A percentile compares a stretch with the other conserved stretches of the same genome.
These are phyloP conservation scores for Nicotiana undulata DNA, from an alignment of 257 asterid genomes.

Conservation along the genomic window DNA sequence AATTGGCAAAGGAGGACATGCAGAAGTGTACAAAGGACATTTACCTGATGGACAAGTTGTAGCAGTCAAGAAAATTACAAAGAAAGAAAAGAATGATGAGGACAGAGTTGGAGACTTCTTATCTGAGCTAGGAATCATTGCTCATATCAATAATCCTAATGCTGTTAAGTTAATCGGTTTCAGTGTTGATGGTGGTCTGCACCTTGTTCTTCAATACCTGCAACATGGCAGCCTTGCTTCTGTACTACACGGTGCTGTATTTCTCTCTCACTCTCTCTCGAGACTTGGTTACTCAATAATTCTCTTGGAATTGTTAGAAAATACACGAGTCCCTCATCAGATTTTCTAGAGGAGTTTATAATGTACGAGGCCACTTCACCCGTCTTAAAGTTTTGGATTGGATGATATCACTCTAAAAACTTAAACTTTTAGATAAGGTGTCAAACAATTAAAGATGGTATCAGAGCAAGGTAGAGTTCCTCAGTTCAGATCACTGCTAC, in stretches of 20 bases:
- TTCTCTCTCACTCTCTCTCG: background rate
- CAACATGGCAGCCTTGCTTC: conserved; percentile 81
- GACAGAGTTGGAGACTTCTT: conserved; percentile 79
- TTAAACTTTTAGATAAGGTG: no score
- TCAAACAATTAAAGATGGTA: no score
- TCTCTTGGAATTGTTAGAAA: no score
- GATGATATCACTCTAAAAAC: no score
- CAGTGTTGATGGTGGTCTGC: conserved; percentile 64
- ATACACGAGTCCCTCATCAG: no score
- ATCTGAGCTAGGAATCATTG: conserved; percentile 85
- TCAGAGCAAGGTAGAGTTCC: no score
- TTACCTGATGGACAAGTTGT: conserved; percentile 72
- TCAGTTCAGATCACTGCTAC: no score
- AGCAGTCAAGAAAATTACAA: conserved; percentile 77
- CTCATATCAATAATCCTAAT: conserved; percentile 81
- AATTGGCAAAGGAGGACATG: conserved; percentile 93
- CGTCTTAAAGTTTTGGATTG: no score
- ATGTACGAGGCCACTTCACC: no score
- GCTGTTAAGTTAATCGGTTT: conserved; percentile 80
- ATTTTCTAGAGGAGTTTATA: no score
- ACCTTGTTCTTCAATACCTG: conserved; percentile 70
- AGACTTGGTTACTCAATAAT: no score
- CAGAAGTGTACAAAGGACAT: conserved; percentile 80
- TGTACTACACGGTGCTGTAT: conserved; percentile 51
- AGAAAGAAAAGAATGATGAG: conserved; percentile 57